A percentile compares a stretch with the other conserved stretches of the same genome.
Conservation (phyloP, 2,329 filamentous ascomycete genomes). For the Pestalotiopsis sp. region DNA sequence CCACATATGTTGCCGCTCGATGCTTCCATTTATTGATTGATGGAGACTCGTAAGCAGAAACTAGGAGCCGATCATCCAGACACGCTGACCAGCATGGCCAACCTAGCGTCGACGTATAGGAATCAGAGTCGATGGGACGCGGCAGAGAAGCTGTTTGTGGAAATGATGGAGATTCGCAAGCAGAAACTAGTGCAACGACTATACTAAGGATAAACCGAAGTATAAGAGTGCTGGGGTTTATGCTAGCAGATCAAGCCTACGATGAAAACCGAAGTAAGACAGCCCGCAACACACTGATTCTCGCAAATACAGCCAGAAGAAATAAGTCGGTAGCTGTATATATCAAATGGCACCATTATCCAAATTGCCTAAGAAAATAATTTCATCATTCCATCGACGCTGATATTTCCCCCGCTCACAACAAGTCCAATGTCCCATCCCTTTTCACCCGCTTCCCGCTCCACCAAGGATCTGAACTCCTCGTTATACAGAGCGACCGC, state of each 20-base stretch:
- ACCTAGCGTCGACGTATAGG: neutral
- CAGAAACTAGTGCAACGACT: neutral
- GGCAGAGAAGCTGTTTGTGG: neutral
- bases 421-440: slow-evolving; percentile 73
- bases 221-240: no score
- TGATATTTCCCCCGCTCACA: slow-evolving; percentile 63
- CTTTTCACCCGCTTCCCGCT: slow-evolving; percentile 67
- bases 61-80: no score
- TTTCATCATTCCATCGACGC: slow-evolving; percentile 53
- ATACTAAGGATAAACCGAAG: no score
- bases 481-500: slow-evolving; percentile 84
- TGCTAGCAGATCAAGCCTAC: no score
- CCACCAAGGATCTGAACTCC: slow-evolving; percentile 73
- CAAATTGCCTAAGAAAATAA: slow-evolving; percentile 38
- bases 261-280: no score
- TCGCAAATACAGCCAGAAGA: no score
- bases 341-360: neutral
- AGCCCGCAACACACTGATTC: no score
- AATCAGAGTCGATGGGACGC: neutral
- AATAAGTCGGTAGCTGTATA: no score
- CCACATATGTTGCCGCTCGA: no score
- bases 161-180: neutral
- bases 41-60: no score
- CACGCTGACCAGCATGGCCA: no score
- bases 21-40: no score